Evolutionary conservation across 257 asterid genomes (phyloP), one percentile per base, ranked within the genome.

Genomic region (Przewalskia tangutica): DNA sequence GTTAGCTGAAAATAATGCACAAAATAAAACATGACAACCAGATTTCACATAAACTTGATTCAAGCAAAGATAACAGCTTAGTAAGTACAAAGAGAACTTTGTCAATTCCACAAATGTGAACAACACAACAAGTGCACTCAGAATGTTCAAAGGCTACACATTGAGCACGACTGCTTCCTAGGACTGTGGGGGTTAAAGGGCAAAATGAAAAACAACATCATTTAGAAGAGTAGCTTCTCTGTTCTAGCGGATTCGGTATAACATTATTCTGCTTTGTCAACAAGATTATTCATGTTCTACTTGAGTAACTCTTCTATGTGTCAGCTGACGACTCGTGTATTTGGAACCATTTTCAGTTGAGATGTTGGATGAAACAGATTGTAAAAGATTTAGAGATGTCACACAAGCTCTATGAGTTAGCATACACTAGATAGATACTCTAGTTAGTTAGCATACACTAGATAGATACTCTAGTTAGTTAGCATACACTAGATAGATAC

Each of bases 281-380:
- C 84, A 82, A 23, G 48, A 23, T 71, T 80, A 83, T 51, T 80
- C 79, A 82, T 88, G 89, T 77, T 85, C 87, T 18, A 62, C 60
- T 84, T 82, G 82, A 11, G 85, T 27, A 66, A 77, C 80, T 77
- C 82, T 86, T 83, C 84, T 78, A 18, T 60, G 86, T 23, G 66
- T 81, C 23, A 82, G 54, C 84, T 62, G 88, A 81, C 83, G 77
- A 80, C 81, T 73, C 60, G 6, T 48, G 79, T 48, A 20, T 79
- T 82, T 87, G 12, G 3, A 6, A 77, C 82, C 77, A 67, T 70
- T 75, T 79, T 86, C 92, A 18, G 64, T 77, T 44, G 90, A 84
- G 76, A 77, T 56, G 70, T 55, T 68, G 32, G 89, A 67, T 40
- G 77, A 67, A 0, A 17, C 54, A n/a, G 34, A 86, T n/a, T n/a